Percentiles rank a stretch among this genome's conserved stretches.
phyloP scores from a whole-genome alignment of 495 filamentous ascomycete species.

The Hypomontagnella monticulosa region DNA sequence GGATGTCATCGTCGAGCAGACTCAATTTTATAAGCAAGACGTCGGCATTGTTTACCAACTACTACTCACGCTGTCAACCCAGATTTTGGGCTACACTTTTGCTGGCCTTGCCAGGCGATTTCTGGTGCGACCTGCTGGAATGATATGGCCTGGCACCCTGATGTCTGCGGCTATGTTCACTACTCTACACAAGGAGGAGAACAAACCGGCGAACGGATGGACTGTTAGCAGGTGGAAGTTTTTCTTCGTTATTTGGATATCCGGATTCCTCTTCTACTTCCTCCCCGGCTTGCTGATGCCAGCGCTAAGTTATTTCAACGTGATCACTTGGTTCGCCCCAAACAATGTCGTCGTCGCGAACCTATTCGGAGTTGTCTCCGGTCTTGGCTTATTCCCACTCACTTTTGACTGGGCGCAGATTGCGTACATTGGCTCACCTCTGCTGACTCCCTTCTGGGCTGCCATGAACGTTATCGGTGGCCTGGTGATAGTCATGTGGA shows the following conservation, averaged over 20 bases:
- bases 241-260: slow-evolving; percentile 76
- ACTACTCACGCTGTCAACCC: slow-evolving; percentile 82
- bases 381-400: slow-evolving; percentile 83
- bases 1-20: slow-evolving; percentile 87
- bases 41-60: slow-evolving; percentile 78
- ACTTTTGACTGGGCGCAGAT: slow-evolving; percentile 97
- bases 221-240: slow-evolving; percentile 81
- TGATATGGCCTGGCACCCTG: slow-evolving; percentile 92
- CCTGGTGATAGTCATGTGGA: slow-evolving; percentile 88
- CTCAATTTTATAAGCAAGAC: slow-evolving; percentile 85
- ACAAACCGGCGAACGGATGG: slow-evolving; percentile 85
- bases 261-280: slow-evolving; percentile 81
- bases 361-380: slow-evolving; percentile 84
- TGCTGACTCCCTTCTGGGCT: slow-evolving; percentile 91
- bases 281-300: slow-evolving; percentile 86
- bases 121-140: slow-evolving; percentile 83
- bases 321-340: slow-evolving; percentile 90
- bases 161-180: slow-evolving; percentile 89
- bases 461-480: slow-evolving; percentile 88
- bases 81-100: slow-evolving; percentile 85
- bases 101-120: slow-evolving; percentile 80
- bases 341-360: slow-evolving; percentile 80
- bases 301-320: slow-evolving; percentile 88
- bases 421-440: slow-evolving; percentile 87
- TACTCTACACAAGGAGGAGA: slow-evolving; percentile 84